phyloP scores from a whole-genome alignment of 164 flowering plant genomes.

The Malania oleifera region DNA sequence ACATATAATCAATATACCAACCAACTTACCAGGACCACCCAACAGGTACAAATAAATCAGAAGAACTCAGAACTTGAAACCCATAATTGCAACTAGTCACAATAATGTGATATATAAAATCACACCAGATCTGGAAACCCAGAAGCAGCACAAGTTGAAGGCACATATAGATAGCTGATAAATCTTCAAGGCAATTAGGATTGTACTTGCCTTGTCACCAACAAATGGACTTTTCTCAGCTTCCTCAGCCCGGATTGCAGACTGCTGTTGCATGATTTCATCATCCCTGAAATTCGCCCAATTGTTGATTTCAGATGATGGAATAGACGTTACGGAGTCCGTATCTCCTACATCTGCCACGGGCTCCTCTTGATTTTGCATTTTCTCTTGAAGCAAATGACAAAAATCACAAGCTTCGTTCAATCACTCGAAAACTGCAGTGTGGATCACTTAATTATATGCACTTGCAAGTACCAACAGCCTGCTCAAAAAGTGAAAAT shows the following conservation, averaged over 20 bases:
- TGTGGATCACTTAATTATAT: too few species aligned
- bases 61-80: not conserved
- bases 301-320: slow-evolving; percentile 21
- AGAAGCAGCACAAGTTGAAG: not conserved
- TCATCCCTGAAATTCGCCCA: slow-evolving; percentile 58
- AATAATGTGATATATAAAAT: not conserved
- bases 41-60: not conserved
- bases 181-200: not conserved
- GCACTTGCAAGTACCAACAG: too few species aligned
- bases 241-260: slow-evolving; percentile 53
- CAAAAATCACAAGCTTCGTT: not conserved
- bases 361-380: slow-evolving; percentile 37
- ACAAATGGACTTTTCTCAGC: slow-evolving; percentile 65
- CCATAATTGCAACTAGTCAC: too few species aligned
- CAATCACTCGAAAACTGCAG: too few species aligned
- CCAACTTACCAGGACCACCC: too few species aligned
- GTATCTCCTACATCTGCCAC: slow-evolving; percentile 19
- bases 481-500: too few species aligned
- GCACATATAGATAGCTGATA: not conserved
- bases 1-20: too few species aligned
- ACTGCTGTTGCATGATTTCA: slow-evolving; percentile 71
- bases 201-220: slow-evolving; percentile 63
- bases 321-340: slow-evolving; percentile 17
- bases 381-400: slow-evolving; percentile 12
- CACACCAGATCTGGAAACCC: not conserved